phyloP scores from a whole-genome alignment of 2,329 filamentous ascomycete genomes.

The Paracorniculantispora psalliotae region DNA sequence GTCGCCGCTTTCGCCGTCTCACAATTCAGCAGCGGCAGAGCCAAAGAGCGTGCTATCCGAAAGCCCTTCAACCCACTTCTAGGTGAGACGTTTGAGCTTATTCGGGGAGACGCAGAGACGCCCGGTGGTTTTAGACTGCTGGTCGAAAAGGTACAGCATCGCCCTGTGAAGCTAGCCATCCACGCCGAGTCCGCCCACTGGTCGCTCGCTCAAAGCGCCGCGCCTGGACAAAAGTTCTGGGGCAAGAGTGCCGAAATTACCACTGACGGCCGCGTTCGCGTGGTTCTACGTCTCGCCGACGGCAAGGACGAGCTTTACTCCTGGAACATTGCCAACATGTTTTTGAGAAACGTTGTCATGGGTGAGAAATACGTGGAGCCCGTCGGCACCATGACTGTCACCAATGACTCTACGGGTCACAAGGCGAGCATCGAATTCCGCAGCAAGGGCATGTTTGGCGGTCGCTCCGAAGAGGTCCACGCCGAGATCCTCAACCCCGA shows the following conservation, averaged over 20 bases:
- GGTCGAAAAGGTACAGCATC: slow-evolving; percentile 92
- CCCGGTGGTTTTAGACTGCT: slow-evolving; percentile 77
- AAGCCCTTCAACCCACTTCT: slow-evolving; percentile 98
- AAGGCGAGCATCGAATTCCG: slow-evolving; percentile 89
- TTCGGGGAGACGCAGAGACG: slow-evolving; percentile 72
- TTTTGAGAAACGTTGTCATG: slow-evolving; percentile 92
- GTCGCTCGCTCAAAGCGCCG: slow-evolving; percentile 82
- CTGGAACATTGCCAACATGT: slow-evolving; percentile 84
- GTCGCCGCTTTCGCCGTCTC: slow-evolving; percentile 89
- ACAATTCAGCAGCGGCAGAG: slow-evolving; percentile 72
- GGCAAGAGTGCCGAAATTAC: slow-evolving; percentile 93
- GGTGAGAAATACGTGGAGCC: slow-evolving; percentile 98
- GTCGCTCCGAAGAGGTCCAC: slow-evolving; percentile 82
- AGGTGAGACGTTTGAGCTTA: slow-evolving; percentile 90
- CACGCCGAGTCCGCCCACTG: slow-evolving; percentile 83
- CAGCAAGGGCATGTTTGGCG: slow-evolving; percentile 94
- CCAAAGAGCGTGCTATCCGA: slow-evolving; percentile 85
- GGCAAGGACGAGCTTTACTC: slow-evolving; percentile 75
- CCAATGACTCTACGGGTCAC: slow-evolving; percentile 77
- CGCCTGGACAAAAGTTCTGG: slow-evolving; percentile 96
- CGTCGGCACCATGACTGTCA: slow-evolving; percentile 80
- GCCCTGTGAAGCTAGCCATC: slow-evolving; percentile 86
- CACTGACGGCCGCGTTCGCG: slow-evolving; percentile 79
- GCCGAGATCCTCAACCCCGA: slow-evolving; percentile 67
- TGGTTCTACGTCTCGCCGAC: slow-evolving; percentile 64